Evolutionary conservation across 2,329 filamentous ascomycete genomes (phyloP).

Genomic region (Aspergillus luchuensis): DNA sequence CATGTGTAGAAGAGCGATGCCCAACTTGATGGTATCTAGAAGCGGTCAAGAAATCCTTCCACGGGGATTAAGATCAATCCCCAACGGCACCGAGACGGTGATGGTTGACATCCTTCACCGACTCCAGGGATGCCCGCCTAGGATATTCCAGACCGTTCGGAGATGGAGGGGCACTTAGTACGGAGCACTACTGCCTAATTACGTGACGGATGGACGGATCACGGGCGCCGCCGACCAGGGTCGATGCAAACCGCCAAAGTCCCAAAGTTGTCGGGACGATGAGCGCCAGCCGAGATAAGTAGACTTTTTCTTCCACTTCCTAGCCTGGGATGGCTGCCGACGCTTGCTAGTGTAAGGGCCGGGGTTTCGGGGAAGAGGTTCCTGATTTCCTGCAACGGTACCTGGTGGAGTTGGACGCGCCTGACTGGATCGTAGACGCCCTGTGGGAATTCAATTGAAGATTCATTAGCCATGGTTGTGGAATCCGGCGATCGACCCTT

Average conservation of each 20-base stretch:
- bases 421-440: background rate
- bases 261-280: slow-evolving; percentile 17
- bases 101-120: background rate
- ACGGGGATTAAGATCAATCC: background rate
- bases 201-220: background rate
- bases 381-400: slow-evolving; percentile 35
- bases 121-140: background rate
- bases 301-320: slow-evolving; percentile 15
- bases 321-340: slow-evolving; percentile 22
- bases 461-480: background rate
- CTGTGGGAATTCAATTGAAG: background rate
- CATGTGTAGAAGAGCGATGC: slow-evolving; percentile 12
- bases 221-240: background rate
- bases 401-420: slow-evolving; percentile 13
- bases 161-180: slow-evolving; percentile 1
- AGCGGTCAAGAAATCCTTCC: slow-evolving; percentile 14
- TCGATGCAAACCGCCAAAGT: background rate
- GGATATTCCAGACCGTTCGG: slow-evolving; percentile 1
- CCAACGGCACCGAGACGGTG: background rate
- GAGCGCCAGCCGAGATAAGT: slow-evolving; percentile 14
- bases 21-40: slow-evolving; percentile 3
- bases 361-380: slow-evolving; percentile 35
- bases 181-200: background rate
- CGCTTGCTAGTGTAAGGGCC: slow-evolving; percentile 32
- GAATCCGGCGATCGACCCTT: slow-evolving; percentile 7